phyloP scores from a whole-genome alignment of 768 basidiomycete genomes.

The Pulveroboletus sp. region DNA sequence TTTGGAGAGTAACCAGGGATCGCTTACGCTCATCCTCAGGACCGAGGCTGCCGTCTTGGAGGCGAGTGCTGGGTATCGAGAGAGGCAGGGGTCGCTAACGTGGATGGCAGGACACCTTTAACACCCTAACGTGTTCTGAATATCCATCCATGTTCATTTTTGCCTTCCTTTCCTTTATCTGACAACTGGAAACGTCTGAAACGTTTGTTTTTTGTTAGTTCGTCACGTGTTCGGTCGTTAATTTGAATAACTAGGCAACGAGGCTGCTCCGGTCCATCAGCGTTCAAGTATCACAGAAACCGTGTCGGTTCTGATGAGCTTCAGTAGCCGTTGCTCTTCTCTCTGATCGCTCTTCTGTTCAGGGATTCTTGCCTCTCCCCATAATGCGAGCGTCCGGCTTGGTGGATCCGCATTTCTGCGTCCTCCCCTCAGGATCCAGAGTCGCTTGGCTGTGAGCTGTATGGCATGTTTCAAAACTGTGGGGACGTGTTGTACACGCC shows the following conservation, averaged over 20 bases:
- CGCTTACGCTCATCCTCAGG: not conserved
- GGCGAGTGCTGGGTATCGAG: too few species aligned
- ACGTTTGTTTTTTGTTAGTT: not conserved
- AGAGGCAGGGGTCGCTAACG: not conserved
- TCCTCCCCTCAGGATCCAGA: not conserved
- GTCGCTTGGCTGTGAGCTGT: not conserved
- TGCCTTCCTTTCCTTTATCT: too few species aligned
- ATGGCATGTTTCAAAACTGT: conserved; percentile 6
- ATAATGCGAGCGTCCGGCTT: not conserved
- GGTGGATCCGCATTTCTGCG: not conserved
- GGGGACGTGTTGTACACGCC: not conserved
- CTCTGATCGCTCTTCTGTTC: not conserved
- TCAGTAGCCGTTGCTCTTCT: not conserved
- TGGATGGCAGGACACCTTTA: not conserved
- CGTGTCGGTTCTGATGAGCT: too few species aligned
- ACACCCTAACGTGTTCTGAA: too few species aligned
- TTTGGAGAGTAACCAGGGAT: not conserved
- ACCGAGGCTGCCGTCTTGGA: too few species aligned
- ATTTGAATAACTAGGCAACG: too few species aligned
- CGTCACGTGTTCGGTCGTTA: not conserved
- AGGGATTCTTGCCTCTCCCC: not conserved
- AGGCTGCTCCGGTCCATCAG: too few species aligned
- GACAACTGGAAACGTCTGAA: not conserved
- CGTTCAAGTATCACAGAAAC: too few species aligned
- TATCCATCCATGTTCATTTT: too few species aligned